Evolutionary conservation across 2,329 filamentous ascomycete species (phyloP), one percentile per base, ranked within the genome.

Genomic region (Boeremia exigua): DNA sequence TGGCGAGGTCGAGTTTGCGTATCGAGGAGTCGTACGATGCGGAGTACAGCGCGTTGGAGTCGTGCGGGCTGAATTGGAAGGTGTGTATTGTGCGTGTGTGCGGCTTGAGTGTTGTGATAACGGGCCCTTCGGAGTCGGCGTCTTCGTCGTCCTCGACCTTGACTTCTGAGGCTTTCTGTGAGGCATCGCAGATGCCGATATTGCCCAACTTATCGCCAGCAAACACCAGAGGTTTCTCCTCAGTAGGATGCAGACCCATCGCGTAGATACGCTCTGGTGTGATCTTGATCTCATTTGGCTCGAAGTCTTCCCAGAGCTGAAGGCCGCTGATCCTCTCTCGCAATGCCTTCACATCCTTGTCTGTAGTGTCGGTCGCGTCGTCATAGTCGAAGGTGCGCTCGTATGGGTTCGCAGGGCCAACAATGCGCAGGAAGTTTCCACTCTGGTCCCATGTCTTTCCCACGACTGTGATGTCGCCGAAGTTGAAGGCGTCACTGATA

Each of bases 21-120:
- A 99, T 91, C 0, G 92, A 93, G 0, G 91, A 95, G 75, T 99
- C 95, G 73, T 99, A 98, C 0, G 93, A 97, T 0, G 90, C 87
- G 0, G 92, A 91, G 68, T 89, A 96, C 0, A 99, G 81, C 0
- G 87, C 84, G 37, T 92, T 92, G 0, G 85, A 80, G 54, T 96
- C 90, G 12, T 84, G 82, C 0, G 88, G 85, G 0, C 90, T 86
- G 64, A 96, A 91, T 27, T 90, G 84, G 71, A 98, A 92, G 0
- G 90, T 88, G 1, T 91, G 88, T 46, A 99, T 96, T 0, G 95
- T 97, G 10, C 93, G 84, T 0, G 90, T 88, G 64, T 99, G 95
- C 0, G 91, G 88, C 70, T 98, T 96, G 72, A 97, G 89, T 0
- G 91, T 93, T 0, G 91, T 90, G 14, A 98, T 91, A n/a, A 87